A percentile compares a stretch with the other conserved stretches of the same genome.
phyloP scores from a whole-genome alignment of 139 green algal genomes.

The Monoraphidium neglectum region DNA sequence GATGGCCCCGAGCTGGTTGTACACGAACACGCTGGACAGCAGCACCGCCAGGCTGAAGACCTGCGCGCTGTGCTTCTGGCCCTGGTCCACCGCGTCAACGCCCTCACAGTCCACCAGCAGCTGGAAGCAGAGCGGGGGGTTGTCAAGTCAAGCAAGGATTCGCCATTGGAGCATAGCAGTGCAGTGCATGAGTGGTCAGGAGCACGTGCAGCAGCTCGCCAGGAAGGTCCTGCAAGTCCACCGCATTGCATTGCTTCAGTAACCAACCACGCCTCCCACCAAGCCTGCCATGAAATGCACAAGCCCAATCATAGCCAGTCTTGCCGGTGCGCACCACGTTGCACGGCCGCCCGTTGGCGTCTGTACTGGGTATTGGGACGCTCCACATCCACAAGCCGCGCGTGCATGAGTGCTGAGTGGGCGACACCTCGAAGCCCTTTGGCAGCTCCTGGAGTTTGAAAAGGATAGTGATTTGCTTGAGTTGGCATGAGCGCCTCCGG shows the following conservation, averaged over 20 bases:
- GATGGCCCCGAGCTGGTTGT: conserved; percentile 88
- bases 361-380: conserved; percentile 30
- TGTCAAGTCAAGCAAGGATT: no score
- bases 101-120: conserved; percentile 91
- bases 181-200: no score
- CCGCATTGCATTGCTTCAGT: no score
- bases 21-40: conserved; percentile 87
- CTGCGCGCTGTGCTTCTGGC: conserved; percentile 78
- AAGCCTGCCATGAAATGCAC: no score
- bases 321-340: conserved; percentile 61
- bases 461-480: no score
- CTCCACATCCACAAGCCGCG: conserved; percentile 73
- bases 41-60: conserved; percentile 95
- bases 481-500: no score
- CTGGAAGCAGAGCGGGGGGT: no score
- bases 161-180: no score
- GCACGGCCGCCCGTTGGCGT: conserved; percentile 68
- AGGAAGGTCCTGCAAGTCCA: no score
- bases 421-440: conserved; percentile 64
- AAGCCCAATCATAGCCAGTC: no score
- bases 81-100: conserved; percentile 92
- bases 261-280: no score
- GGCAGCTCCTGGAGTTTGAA: background rate
- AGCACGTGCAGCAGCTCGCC: no score
- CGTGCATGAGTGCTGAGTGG: conserved; percentile 90